Evolutionary conservation across 2,329 filamentous ascomycete genomes (phyloP), one percentile per base, ranked within the genome.

Genomic region (Xylariaceae sp.): DNA sequence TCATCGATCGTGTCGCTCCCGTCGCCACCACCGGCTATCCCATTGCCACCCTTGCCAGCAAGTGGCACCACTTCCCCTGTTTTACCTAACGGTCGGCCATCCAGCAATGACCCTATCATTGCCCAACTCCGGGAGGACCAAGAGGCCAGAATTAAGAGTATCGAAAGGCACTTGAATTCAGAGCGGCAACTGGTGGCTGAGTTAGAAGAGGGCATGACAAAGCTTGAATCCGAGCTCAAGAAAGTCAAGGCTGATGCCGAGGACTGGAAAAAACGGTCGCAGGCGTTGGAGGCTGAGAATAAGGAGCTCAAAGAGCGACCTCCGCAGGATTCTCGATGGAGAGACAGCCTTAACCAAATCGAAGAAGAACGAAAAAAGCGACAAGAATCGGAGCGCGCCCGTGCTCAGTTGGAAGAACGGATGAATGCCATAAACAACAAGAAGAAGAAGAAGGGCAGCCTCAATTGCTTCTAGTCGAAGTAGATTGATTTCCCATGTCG

Each of bases 121-220:
- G 84, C 87, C 53, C 92, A 97, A 69, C 83, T 96, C 65, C 85
- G 93, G 61, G 93, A 97, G 70, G 94, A 99, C 68, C 92, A 97
- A 73, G 94, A 99, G 73, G 89, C 90, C 49, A 92, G 92, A 64
- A 95, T 99, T 71, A 88, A 89, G 61, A 95, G 91, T 5, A 96
- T 99, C 64, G 93, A 99, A 80, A 97, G 97, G 79, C 92, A 97
- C 71, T 83, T 99, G 23, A 88, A 89, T 65, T 94, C 94, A 2
- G 94, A 99, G 80, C 96, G 96, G 73, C 93, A 97, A 74, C 86
- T 99, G 60, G 99, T 93, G 0, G 88, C 90, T 52, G 97, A 93
- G 1, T 83, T 99, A 45, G 94, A 99, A 74, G 93, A 97, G 76
- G 94, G 94, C 5, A 85, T 99, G 35, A 93, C 91, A 1, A 94